Percentiles rank a stretch among this genome's conserved stretches.
These are phyloP conservation scores for Volvox reticuliferus DNA, from an alignment of 139 green algal species.

Conservation along the genomic window DNA sequence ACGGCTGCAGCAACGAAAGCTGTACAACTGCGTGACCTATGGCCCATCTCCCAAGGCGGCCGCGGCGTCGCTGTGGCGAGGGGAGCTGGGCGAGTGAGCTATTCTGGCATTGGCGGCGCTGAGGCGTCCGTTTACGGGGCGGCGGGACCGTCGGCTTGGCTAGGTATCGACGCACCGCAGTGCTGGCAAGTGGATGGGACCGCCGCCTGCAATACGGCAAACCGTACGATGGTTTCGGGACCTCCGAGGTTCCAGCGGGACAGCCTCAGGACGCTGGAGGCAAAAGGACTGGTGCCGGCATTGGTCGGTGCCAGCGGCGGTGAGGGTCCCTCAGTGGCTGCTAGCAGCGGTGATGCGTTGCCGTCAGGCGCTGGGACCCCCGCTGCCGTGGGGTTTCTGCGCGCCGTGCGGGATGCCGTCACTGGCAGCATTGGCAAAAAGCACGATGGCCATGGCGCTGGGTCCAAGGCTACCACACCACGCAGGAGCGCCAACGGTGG, in stretches of 20 bases:
- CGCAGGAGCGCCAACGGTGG: background rate
- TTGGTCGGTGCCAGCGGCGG: background rate
- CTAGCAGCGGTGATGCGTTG: background rate
- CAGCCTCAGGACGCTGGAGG: conserved; percentile 18
- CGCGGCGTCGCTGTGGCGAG: background rate
- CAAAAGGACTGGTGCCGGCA: background rate
- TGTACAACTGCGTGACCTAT: background rate
- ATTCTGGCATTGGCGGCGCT: background rate
- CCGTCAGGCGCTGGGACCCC: background rate
- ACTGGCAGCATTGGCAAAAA: background rate
- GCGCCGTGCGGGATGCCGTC: background rate
- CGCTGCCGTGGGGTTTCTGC: background rate
- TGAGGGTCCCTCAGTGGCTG: background rate
- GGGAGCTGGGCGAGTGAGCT: background rate
- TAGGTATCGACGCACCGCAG: background rate
- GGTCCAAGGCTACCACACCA: background rate
- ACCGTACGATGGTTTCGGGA: background rate
- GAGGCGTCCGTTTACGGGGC: background rate
- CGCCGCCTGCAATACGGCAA: background rate
- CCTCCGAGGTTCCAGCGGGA: conserved; percentile 9
- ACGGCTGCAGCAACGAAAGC: background rate
- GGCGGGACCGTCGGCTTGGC: conserved; percentile 5
- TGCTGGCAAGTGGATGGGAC: background rate
- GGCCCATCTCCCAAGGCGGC: background rate
- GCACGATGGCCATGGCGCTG: background rate